Evolutionary conservation across 2,329 filamentous ascomycete species (phyloP).

Genomic region (Tolypocladium tundrense): DNA sequence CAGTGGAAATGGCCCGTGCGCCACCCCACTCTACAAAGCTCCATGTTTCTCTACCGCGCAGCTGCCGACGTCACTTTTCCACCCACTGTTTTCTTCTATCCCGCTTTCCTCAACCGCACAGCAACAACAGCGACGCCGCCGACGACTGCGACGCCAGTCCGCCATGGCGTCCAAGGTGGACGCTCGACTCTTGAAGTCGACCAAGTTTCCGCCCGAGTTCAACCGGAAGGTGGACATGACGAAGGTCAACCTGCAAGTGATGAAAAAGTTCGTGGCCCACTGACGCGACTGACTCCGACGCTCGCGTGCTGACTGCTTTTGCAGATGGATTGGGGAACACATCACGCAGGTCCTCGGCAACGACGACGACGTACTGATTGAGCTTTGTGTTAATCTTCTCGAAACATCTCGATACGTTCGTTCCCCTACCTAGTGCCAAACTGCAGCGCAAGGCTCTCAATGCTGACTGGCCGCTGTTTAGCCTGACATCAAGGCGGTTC

Average conservation of each 20-base stretch:
- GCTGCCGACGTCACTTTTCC: conserved; percentile 20
- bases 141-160: conserved; percentile 4
- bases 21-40: not conserved
- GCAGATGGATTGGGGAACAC: conserved; percentile 84
- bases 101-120: not conserved
- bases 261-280: conserved; percentile 68
- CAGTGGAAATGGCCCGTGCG: not conserved
- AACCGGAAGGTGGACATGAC: conserved; percentile 92
- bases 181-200: conserved; percentile 79
- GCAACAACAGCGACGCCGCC: not conserved
- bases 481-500: conserved; percentile 92
- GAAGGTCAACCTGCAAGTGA: conserved; percentile 94
- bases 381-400: conserved; percentile 61
- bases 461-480: conserved; percentile 28
- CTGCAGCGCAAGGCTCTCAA: not conserved
- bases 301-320: conserved; percentile 8
- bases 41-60: not conserved
- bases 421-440: conserved; percentile 3
- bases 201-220: conserved; percentile 90
- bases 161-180: conserved; percentile 77
- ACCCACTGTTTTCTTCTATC: not conserved
- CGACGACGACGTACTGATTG: conserved; percentile 93
- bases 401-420: conserved; percentile 66
- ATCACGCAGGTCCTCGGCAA: conserved; percentile 81
- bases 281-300: not conserved